Base-by-base conservation (phyloP, 352 stramenopile species). In the Phytophthora chlamydospora region DNA sequence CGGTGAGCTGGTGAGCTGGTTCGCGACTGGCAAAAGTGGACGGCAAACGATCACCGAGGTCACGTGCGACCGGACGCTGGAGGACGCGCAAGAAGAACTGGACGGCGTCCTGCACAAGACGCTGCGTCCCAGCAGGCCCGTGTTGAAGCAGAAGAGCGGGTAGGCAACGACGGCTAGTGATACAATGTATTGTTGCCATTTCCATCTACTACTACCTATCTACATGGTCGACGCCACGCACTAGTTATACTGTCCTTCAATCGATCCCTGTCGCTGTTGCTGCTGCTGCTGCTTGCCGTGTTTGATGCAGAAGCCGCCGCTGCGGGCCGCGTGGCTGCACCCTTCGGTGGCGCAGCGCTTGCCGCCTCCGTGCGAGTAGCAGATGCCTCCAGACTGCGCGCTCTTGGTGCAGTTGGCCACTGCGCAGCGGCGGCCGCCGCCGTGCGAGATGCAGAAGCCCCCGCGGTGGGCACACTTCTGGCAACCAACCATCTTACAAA, bases 401-500 rank as follows among this genome's bases (percentile, higher is more conserved):
- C 75, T 90, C 69, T 93, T 95, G 51, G 73, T 71, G 68, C 86
- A 95, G 36, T 88, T 77, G 46, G 73, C 71, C 29, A 95, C 71
- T 1, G 80, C 82, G 58, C 85, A 95, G 41, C 85, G 84, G 16
- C 85, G 83, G 14, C 85, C 85, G 32, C 85, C 85, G 17, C 85
- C 85, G 59, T 94, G 85, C 7, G 83, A 87, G 60, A 94, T 90
- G 63, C 85, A 94, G 58, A 90, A 89, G 9, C 83, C 83, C 21
- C 86, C 84, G 47, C 84, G 84, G 67, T 93, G 86, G 3, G 84
- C 86, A 41, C 84, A 93, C 69, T 95, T 95, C 40, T 85, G 63
- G 61, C 86, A 95, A 39, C 84, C 86, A 8, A 83, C 70, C 72
- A 92, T 88, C 60, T 93, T 93, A 71, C 88, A 96, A 24, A 92